Base-by-base conservation (phyloP, 805 yeast species). In the Scheffersomyces ergatensis region DNA sequence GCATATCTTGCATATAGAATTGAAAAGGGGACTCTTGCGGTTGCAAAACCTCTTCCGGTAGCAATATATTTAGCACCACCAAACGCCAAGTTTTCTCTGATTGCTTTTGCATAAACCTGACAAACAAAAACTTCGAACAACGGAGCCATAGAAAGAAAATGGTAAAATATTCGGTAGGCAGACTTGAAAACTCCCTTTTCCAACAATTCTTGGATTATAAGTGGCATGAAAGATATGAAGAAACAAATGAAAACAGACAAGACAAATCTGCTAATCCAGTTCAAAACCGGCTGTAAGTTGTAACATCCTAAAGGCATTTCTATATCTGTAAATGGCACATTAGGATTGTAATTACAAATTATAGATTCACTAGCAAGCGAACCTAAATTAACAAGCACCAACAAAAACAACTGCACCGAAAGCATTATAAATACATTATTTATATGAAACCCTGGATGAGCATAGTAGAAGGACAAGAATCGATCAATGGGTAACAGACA, bases 401-500 rank as follows among this genome's bases (percentile, higher is more conserved):
- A 55, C 83, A 90, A 84, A 62, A 92, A 90, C 54, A 89, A 60
- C 54, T 88, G 93, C n/a, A 89, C 82, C 0, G 97, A 89, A 27
- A 89, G 61, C 52, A 89, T 82, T 46, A 92, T 92, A 54, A 90
- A 87, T 50, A 90, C 70, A 58, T 92, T 92, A 60, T 92, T 92
- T 52, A 92, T 70, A 62, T 92, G 98, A 68, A 92, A 92, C 5
- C 98, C 98, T 9, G 97, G 92, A 61, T 92, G 98, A 0, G 98
- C 98, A 65, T 92, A 92, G 62, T 87, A 92, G 63, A 92, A 92
- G 0, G 97, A 88, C 38, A 92, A 64, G 65, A 92, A 90, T 36
- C 97, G 66, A 59, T 92, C 97, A 33, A 90, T 72, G 2, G 97
- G 96, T 40, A 92, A 68, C 51, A 82, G 88, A 2, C 96, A 88